Evolutionary conservation across 768 basidiomycete genomes (phyloP).

Genomic region (Trametes coccinea): DNA sequence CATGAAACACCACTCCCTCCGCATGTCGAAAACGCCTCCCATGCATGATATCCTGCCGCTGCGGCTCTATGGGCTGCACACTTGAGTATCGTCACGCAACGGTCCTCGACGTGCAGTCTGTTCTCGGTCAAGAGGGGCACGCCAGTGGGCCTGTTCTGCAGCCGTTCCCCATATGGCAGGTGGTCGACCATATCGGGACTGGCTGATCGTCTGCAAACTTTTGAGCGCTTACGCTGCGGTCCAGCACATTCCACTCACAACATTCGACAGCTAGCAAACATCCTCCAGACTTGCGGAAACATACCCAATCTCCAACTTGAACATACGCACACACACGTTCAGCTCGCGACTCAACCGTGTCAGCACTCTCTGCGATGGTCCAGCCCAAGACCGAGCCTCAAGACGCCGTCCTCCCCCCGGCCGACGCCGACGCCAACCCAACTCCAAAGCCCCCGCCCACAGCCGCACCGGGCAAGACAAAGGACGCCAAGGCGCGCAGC

Average conservation of each 20-base stretch:
- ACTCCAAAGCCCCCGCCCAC: background rate
- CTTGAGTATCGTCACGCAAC: too few relatives aligned
- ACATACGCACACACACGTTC: background rate
- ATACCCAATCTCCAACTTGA: too few relatives aligned
- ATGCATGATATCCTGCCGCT: too few relatives aligned
- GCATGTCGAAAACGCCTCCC: too few relatives aligned
- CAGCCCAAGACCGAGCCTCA: conserved; percentile 17
- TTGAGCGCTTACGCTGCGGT: background rate
- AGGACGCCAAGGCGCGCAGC: conserved; percentile 25
- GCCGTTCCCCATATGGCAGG: conserved; percentile 1
- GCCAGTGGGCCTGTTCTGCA: background rate
- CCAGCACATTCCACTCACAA: background rate
- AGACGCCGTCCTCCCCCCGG: conserved; percentile 16
- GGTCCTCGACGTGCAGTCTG: too few relatives aligned
- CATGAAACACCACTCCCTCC: too few relatives aligned
- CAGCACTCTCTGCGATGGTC: conserved; percentile 1
- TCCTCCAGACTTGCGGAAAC: too few relatives aligned
- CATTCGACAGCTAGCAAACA: too few relatives aligned
- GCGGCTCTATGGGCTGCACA: too few relatives aligned
- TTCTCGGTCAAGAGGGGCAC: background rate
- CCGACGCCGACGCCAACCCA: background rate
- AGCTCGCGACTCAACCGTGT: background rate
- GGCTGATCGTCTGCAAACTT: background rate
- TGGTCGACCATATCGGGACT: conserved; percentile 2
- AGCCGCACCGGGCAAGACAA: background rate